phyloP scores from a whole-genome alignment of 441 rosid genomes.

The Jatropha podagrica region DNA sequence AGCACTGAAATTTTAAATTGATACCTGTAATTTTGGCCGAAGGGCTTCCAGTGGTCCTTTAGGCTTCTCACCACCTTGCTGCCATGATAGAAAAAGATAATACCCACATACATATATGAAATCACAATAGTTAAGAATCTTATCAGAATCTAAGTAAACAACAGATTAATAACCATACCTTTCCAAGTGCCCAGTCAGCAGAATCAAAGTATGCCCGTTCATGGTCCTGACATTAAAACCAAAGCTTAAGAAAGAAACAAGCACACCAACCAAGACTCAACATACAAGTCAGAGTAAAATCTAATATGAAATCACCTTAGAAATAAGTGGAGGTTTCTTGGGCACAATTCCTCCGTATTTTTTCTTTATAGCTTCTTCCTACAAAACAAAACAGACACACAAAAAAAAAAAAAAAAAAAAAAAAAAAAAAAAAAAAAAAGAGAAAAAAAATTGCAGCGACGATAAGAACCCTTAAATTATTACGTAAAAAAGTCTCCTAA shows the following conservation, averaged over 20 bases:
- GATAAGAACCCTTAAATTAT: background rate
- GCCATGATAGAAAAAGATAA: constrained; percentile 31
- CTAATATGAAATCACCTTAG: constrained; percentile 57
- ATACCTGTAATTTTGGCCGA: constrained; percentile 97
- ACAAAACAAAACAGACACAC: background rate
- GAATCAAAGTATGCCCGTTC: constrained; percentile 99
- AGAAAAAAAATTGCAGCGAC: background rate
- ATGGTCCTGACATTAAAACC: constrained; percentile 63
- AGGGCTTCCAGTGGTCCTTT: constrained; percentile 99
- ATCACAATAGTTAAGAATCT: constrained; percentile 15
- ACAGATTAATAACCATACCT: constrained; percentile 50
- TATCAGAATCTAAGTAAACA: constrained; percentile 4
- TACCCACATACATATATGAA: constrained; percentile 1
- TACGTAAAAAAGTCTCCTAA: background rate
- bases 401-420: background rate
- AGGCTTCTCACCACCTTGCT: constrained; percentile 99
- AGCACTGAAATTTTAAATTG: constrained; percentile 1
- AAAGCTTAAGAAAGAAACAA: constrained; percentile 20
- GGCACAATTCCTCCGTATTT: constrained; percentile 96
- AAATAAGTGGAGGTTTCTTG: constrained; percentile 97
- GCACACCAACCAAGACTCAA: background rate
- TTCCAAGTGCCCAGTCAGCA: constrained; percentile 99
- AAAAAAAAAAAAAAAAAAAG: background rate
- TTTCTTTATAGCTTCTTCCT: constrained; percentile 80
- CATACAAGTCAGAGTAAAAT: constrained; percentile 2